Conservation (phyloP, 2,329 filamentous ascomycete species). For the Alternaria metachromatica region DNA sequence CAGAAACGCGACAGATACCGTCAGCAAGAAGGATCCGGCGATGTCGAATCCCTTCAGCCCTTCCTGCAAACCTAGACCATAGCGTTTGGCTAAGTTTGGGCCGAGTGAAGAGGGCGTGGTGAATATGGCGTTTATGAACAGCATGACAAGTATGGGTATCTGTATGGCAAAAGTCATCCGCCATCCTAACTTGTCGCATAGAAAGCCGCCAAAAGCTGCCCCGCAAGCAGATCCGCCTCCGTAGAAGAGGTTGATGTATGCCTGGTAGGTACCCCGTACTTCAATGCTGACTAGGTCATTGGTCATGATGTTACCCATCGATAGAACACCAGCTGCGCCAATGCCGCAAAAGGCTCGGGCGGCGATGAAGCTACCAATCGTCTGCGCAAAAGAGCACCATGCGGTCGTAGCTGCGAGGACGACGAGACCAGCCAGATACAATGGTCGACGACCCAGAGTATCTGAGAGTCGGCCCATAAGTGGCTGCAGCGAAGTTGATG, state of each 20-base stretch:
- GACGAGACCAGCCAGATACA: constrained; percentile 69
- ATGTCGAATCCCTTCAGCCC: constrained; percentile 58
- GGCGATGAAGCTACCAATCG: constrained; percentile 72
- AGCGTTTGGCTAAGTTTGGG: constrained; percentile 51
- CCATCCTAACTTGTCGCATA: constrained; percentile 76
- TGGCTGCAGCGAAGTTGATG: constrained; percentile 77
- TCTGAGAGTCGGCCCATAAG: constrained; percentile 77
- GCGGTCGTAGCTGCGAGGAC: constrained; percentile 70
- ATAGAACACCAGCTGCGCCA: constrained; percentile 74
- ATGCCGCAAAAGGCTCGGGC: constrained; percentile 75
- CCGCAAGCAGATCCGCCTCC: constrained; percentile 62
- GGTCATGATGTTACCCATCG: constrained; percentile 72
- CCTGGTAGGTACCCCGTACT: constrained; percentile 75
- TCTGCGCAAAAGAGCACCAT: constrained; percentile 72
- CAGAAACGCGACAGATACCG: constrained; percentile 55
- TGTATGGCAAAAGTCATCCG: constrained; percentile 70
- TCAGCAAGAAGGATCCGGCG: constrained; percentile 57
- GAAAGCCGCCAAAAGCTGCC: constrained; percentile 71
- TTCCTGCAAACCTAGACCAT: constrained; percentile 51
- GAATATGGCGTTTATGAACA: constrained; percentile 52
- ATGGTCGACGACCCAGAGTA: constrained; percentile 70
- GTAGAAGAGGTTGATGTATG: constrained; percentile 69
- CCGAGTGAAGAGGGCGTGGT: constrained; percentile 56
- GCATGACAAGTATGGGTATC: constrained; percentile 56
- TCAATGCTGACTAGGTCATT: constrained; percentile 78